phyloP scores from a whole-genome alignment of 768 basidiomycete genomes.

The Auricularia cornea region DNA sequence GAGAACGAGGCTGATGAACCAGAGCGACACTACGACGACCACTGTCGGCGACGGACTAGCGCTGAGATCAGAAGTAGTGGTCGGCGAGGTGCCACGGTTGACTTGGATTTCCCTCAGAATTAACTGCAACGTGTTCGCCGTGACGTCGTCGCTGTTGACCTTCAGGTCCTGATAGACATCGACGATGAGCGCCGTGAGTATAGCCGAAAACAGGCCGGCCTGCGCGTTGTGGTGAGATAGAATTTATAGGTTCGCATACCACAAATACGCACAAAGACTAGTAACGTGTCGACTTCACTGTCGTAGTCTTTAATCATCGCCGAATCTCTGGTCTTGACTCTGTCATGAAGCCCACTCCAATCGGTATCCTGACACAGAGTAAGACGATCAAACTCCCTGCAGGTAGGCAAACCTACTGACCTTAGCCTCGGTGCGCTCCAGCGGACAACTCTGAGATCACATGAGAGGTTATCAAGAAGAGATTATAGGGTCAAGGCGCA shows the following conservation, averaged over 20 bases:
- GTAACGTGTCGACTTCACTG: not conserved
- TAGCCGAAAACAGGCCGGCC: constrained; percentile 5
- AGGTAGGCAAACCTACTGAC: too few species aligned
- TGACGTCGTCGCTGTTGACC: not conserved
- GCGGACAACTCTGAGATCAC: too few species aligned
- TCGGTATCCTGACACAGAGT: too few species aligned
- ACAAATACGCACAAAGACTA: not conserved
- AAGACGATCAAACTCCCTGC: too few species aligned
- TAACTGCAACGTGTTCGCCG: not conserved
- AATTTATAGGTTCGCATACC: not conserved
- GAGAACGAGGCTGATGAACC: not conserved
- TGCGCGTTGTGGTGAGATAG: not conserved
- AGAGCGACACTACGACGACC: not conserved
- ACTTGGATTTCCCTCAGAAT: not conserved
- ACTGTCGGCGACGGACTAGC: not conserved
- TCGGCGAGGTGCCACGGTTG: not conserved
- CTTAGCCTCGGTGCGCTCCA: too few species aligned
- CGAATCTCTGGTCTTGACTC: not conserved
- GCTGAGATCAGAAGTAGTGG: not conserved
- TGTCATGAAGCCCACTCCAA: too few species aligned
- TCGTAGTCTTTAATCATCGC: constrained; percentile 1
- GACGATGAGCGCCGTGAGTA: constrained; percentile 1
- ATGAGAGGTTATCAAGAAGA: too few species aligned
- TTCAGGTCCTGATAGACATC: not conserved
- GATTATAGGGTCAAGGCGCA: too few species aligned